A percentile compares a stretch with the other conserved stretches of the same genome.
Conservation (phyloP, 164 flowering plant species). For the Aristolochia contorta region DNA sequence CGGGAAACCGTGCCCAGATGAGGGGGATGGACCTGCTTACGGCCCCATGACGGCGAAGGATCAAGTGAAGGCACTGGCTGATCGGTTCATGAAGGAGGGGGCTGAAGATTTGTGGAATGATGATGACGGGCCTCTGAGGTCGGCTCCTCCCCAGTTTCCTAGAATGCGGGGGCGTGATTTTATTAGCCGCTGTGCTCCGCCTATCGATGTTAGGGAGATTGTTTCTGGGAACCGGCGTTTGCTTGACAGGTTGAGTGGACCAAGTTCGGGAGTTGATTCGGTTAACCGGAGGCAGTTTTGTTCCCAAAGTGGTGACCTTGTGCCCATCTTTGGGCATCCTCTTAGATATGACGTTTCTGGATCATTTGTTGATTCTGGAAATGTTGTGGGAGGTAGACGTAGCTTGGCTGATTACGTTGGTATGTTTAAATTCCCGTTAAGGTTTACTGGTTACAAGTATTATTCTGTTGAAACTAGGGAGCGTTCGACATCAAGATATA, state of each 20-base stretch:
- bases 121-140: slow-evolving; percentile 57
- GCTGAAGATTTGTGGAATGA: slow-evolving; percentile 95
- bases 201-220: slow-evolving; percentile 34
- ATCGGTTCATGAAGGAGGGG: slow-evolving; percentile 79
- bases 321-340: too few species aligned
- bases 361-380: too few species aligned
- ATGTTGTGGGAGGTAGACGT: too few species aligned
- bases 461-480: slow-evolving; percentile 27
- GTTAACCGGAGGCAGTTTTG: slow-evolving; percentile 2
- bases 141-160: slow-evolving; percentile 10
- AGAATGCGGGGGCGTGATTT: neutral
- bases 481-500: slow-evolving; percentile 6
- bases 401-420: too few species aligned
- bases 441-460: slow-evolving; percentile 16
- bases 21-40: slow-evolving; percentile 8
- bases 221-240: slow-evolving; percentile 9
- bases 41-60: slow-evolving; percentile 48
- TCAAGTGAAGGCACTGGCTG: slow-evolving; percentile 70
- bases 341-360: too few species aligned
- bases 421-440: neutral
- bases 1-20: slow-evolving; percentile 10
- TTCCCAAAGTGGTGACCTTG: neutral
- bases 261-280: neutral
- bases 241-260: neutral
- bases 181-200: slow-evolving; percentile 11